Percentiles rank a stretch among this genome's conserved stretches.
Evolutionary conservation across 2,329 filamentous ascomycete species (phyloP).

Genomic region (Tolypocladium ovalisporum): DNA sequence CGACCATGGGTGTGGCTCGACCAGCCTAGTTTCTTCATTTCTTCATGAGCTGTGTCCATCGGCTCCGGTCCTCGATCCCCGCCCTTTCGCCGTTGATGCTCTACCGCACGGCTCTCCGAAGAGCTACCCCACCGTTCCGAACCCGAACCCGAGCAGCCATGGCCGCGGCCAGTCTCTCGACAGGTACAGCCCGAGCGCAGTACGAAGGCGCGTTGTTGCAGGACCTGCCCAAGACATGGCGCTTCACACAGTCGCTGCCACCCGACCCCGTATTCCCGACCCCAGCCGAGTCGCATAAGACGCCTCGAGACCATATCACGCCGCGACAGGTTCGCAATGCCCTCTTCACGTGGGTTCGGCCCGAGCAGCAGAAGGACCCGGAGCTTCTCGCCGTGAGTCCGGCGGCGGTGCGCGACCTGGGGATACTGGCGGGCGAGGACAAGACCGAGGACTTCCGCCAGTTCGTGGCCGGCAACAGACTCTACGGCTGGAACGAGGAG

Average conservation of each 20-base stretch:
- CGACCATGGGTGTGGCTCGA: not conserved
- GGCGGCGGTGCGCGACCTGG: conserved; percentile 70
- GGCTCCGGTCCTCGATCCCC: not conserved
- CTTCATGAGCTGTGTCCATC: not conserved
- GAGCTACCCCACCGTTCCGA: conserved; percentile 19
- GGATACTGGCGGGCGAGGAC: conserved; percentile 58
- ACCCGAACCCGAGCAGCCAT: conserved; percentile 12
- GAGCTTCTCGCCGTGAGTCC: conserved; percentile 75
- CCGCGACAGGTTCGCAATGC: conserved; percentile 80
- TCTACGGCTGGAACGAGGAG: conserved; percentile 67
- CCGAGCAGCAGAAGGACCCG: conserved; percentile 58
- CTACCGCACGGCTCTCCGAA: conserved; percentile 16
- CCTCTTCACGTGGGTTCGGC: conserved; percentile 82
- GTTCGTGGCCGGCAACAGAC: conserved; percentile 70
- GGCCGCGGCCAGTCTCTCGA: conserved; percentile 20
- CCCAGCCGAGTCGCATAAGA: conserved; percentile 69
- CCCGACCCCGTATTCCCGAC: conserved; percentile 71
- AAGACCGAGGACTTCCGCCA: conserved; percentile 63
- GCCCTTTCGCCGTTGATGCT: conserved; percentile 21
- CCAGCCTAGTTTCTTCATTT: not conserved
- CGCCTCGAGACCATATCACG: conserved; percentile 62
- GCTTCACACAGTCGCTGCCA: conserved; percentile 56
- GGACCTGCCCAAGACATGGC: conserved; percentile 55
- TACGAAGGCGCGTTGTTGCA: conserved; percentile 29
- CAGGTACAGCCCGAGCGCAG: conserved; percentile 9